Percentiles rank a stretch among this genome's conserved stretches.
phyloP scores from a whole-genome alignment of 805 yeast species.

The Saccharomycopsis fermentans region DNA sequence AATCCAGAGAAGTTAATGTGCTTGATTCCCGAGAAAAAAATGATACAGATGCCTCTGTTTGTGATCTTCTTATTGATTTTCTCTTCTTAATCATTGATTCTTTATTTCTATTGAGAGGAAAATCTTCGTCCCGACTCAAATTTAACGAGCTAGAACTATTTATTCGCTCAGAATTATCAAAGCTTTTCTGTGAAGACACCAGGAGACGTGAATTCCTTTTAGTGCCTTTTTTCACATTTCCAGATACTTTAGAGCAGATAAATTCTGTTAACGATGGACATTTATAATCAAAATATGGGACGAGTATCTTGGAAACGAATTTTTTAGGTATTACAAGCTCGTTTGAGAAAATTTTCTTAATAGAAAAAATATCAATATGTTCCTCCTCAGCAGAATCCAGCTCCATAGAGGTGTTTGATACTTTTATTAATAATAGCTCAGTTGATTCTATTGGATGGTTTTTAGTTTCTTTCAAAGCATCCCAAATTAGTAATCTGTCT shows the following conservation, averaged over 20 bases:
- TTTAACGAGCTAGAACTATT: not conserved
- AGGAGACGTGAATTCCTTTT: not conserved
- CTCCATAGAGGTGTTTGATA: no score
- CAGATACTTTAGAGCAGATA: constrained; percentile 10
- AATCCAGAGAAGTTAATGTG: not conserved
- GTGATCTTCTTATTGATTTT: constrained; percentile 5
- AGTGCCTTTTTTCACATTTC: not conserved
- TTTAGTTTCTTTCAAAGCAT: constrained; percentile 11
- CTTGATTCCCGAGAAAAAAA: not conserved
- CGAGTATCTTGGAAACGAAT: constrained; percentile 8
- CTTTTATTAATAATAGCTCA: not conserved
- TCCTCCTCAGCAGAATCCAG: not conserved
- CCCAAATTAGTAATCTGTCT: constrained; percentile 17
- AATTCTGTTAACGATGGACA: constrained; percentile 12
- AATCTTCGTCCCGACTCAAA: not conserved
- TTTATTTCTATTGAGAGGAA: no score
- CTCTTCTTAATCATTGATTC: not conserved
- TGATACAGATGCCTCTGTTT: constrained; percentile 4
- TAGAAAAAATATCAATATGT: not conserved
- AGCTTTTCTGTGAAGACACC: not conserved
- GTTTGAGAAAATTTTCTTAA: constrained; percentile 1
- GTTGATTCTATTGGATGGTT: not conserved
- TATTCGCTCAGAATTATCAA: not conserved
- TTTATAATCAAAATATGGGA: constrained; percentile 15
- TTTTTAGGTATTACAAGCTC: constrained; percentile 5